Evolutionary conservation across 345 rosid genomes (phyloP).

Genomic region (Bruguiera gymnorhiza): DNA sequence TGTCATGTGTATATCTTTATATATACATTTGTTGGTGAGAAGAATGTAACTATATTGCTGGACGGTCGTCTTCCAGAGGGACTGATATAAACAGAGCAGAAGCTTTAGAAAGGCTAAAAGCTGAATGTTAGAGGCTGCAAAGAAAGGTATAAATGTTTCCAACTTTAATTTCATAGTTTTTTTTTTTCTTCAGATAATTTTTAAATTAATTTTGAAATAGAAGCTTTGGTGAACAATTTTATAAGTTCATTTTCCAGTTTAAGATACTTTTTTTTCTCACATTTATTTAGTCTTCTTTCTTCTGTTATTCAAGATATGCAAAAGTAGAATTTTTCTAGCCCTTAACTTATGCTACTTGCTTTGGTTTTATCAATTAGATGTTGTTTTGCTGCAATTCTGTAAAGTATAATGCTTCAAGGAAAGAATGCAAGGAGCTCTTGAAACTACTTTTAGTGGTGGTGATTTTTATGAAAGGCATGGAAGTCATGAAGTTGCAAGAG

Average conservation of each 20-base stretch:
- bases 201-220: background rate
- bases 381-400: conserved; percentile 64
- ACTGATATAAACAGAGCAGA: conserved; percentile 40
- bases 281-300: no score
- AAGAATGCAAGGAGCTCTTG: conserved; percentile 60
- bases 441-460: conserved; percentile 40
- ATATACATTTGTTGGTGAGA: background rate
- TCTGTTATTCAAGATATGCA: background rate
- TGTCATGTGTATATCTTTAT: background rate
- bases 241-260: no score
- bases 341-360: background rate
- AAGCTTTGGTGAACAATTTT: no score
- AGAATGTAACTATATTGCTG: conserved; percentile 45
- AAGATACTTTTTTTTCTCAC: no score
- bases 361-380: conserved; percentile 46
- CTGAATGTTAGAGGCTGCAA: conserved; percentile 45
- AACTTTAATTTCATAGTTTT: background rate
- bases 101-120: conserved; percentile 44
- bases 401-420: conserved; percentile 57
- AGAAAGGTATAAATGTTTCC: conserved; percentile 50
- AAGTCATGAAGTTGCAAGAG: conserved; percentile 44
- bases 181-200: background rate
- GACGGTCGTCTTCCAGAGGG: conserved; percentile 45
- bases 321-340: background rate
- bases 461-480: conserved; percentile 37